phyloP scores from a whole-genome alignment of 768 basidiomycete species.

The Boletus pseudo-olivaceus region DNA sequence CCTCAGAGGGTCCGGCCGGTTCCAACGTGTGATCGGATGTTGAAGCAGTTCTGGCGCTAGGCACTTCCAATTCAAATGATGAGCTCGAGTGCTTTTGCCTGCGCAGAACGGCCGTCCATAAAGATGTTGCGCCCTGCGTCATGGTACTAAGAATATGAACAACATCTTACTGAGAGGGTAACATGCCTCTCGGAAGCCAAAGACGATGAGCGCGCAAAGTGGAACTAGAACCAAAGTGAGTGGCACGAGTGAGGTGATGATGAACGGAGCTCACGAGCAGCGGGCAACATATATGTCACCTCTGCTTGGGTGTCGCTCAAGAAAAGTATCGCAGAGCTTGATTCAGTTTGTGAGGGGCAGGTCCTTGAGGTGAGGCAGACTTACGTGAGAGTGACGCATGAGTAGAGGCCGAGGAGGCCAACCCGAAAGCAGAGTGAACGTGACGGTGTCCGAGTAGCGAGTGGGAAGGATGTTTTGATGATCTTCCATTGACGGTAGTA shows the following conservation, averaged over 20 bases:
- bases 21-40: slow-evolving; percentile 11
- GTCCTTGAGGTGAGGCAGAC: slow-evolving; percentile 7
- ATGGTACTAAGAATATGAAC: neutral
- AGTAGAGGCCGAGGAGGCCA: slow-evolving; percentile 43
- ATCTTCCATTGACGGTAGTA: slow-evolving; percentile 40
- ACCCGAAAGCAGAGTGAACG: slow-evolving; percentile 38
- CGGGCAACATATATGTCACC: slow-evolving; percentile 48
- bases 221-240: slow-evolving; percentile 40
- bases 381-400: slow-evolving; percentile 42
- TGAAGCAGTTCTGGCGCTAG: slow-evolving; percentile 22
- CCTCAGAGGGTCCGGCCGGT: neutral
- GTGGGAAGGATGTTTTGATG: slow-evolving; percentile 40
- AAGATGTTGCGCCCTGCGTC: slow-evolving; percentile 37
- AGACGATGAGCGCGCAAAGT: slow-evolving; percentile 43
- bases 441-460: slow-evolving; percentile 37
- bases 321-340: slow-evolving; percentile 39
- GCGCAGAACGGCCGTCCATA: slow-evolving; percentile 27
- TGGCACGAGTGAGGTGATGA: neutral
- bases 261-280: slow-evolving; percentile 38
- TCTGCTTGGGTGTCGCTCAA: slow-evolving; percentile 25
- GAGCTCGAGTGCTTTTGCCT: slow-evolving; percentile 7
- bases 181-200: slow-evolving; percentile 47
- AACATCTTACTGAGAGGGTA: neutral
- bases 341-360: neutral
- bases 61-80: slow-evolving; percentile 15